Evolutionary conservation across 352 stramenopile species (phyloP).

Genomic region (Pilasporangium apinafurcum): DNA sequence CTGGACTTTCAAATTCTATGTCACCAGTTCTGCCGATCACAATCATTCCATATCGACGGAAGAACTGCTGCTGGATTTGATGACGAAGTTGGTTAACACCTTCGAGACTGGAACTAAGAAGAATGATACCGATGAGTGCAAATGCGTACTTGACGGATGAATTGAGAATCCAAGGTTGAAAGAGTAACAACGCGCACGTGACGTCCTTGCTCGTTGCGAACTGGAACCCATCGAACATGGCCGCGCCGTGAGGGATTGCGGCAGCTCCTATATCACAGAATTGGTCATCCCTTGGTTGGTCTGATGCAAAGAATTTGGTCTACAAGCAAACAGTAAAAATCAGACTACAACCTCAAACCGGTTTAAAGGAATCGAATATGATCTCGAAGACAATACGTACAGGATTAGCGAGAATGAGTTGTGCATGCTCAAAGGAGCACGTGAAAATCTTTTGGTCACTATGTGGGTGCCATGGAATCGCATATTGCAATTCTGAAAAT

Average conservation of each 20-base stretch:
- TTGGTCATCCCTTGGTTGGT: constrained; percentile 15
- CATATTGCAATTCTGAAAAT: constrained; percentile 49
- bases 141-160: constrained; percentile 68
- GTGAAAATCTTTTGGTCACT: constrained; percentile 74
- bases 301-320: constrained; percentile 28
- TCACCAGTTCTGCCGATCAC: constrained; percentile 58
- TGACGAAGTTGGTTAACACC: constrained; percentile 54
- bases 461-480: constrained; percentile 68
- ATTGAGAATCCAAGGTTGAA: constrained; percentile 71
- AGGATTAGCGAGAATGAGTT: constrained; percentile 45
- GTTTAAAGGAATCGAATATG: background rate
- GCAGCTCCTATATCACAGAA: constrained; percentile 50
- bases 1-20: constrained; percentile 31
- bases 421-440: constrained; percentile 55
- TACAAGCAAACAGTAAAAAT: background rate
- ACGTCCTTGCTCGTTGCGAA: constrained; percentile 47
- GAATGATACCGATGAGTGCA: constrained; percentile 58
- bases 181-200: constrained; percentile 69
- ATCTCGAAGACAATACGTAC: constrained; percentile 2
- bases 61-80: constrained; percentile 32
- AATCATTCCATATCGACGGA: constrained; percentile 39
- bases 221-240: constrained; percentile 86
- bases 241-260: constrained; percentile 33
- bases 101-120: constrained; percentile 63
- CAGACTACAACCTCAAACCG: background rate